Base-by-base conservation (phyloP, 805 yeast genomes). In the Candida takata region DNA sequence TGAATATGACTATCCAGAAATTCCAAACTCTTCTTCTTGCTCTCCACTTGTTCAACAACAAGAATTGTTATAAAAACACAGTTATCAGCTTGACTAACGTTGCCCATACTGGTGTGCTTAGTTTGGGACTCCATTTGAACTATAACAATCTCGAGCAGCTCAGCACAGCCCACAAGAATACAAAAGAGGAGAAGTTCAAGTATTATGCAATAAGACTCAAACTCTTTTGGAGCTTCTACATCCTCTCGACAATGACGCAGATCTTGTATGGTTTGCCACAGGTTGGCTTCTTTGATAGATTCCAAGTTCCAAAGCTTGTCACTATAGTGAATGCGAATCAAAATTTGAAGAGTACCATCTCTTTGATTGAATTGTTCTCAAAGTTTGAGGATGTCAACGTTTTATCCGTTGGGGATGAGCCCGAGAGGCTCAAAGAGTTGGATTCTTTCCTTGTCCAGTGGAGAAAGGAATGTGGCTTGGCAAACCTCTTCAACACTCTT, bases 181-280 rank as follows among this genome's bases (percentile, higher is more conserved):
- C 42, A 6, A 46, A 49, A 23, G 38, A 38, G 24, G 30, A 35
- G 20, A 37, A 33, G 14, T 43, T 34, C 29, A 43, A 38, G 25
- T 37, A 29, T 5, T 48, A 53, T 27, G 40, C 52, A 3, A 40
- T 47, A 16, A 47, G 71, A 42, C 47, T 67, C 26, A 67, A 65
- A 37, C 42, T 69, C 8, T 69, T 59, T 41, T 69, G 74, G 74
- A 60, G 64, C 37, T 62, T 55, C 40, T 56, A 57, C 27, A 58
- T 64, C n/a, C 45, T 67, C 19, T 42, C 48, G n/a, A 38, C 39
- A 11, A 30, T 48, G 13, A 40, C 56, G 27, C 34, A 42, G 25
- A 28, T 40, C 26, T 31, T 38, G 27, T 49, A 43, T 43, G 58
- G 58, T 7, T 33, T 51, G 26, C 50, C 55, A 27, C 49, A 48